These are phyloP conservation scores for Aspergillus baeticus DNA, from an alignment of 495 filamentous ascomycete genomes.

Conservation along the genomic window DNA sequence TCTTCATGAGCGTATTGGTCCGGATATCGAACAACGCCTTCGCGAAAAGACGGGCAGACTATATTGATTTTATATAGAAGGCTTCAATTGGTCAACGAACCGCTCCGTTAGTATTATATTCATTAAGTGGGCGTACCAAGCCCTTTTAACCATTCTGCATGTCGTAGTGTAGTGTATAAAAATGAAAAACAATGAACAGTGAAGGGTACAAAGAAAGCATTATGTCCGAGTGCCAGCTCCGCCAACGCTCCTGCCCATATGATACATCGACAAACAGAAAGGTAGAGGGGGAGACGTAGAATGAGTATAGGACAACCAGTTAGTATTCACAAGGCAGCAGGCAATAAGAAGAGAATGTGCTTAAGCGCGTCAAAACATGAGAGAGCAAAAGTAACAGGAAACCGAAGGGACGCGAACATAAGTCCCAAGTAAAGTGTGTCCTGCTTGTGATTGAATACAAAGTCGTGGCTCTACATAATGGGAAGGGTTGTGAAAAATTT, in stretches of 20 bases:
- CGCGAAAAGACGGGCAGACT: too few relatives aligned
- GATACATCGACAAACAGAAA: slow-evolving; percentile 8
- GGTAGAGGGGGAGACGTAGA: neutral
- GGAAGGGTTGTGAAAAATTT: neutral
- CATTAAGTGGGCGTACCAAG: slow-evolving; percentile 2
- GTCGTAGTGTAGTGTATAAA: neutral
- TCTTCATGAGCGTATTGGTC: too few relatives aligned
- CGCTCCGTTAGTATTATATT: neutral
- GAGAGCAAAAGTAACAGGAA: slow-evolving; percentile 1
- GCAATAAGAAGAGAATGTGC: slow-evolving; percentile 5
- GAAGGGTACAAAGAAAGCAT: slow-evolving; percentile 5
- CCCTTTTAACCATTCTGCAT: neutral
- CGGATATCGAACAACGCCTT: too few relatives aligned
- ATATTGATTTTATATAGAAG: too few relatives aligned
- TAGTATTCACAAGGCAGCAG: neutral
- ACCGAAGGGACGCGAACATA: slow-evolving; percentile 2
- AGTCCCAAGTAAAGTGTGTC: slow-evolving; percentile 14
- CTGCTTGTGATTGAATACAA: slow-evolving; percentile 16
- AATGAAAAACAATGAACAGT: neutral
- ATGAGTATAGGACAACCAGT: slow-evolving; percentile 1
- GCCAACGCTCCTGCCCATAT: slow-evolving; percentile 17
- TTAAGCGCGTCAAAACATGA: slow-evolving; percentile 2
- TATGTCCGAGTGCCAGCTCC: slow-evolving; percentile 7
- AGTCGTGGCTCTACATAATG: slow-evolving; percentile 21
- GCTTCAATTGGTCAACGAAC: too few relatives aligned